Evolutionary conservation across 2,329 filamentous ascomycete species (phyloP).

Genomic region (Hypoxylon sp.): DNA sequence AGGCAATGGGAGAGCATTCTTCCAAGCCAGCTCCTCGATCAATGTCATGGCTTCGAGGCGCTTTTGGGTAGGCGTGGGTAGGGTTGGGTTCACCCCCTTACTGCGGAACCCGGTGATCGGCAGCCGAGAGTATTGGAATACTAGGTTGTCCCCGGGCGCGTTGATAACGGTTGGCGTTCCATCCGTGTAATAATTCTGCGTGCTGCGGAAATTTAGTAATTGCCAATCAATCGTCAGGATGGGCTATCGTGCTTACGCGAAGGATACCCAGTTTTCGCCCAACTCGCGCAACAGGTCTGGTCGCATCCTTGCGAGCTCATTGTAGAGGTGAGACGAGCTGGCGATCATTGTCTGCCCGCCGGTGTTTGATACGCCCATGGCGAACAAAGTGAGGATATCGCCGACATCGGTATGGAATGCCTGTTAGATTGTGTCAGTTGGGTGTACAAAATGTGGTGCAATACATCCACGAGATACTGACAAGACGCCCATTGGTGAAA

Average conservation of each 20-base stretch:
- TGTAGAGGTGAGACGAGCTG: neutral
- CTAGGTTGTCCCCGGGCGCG: too few relatives aligned
- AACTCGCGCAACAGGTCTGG: too few relatives aligned
- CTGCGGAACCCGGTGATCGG: slow-evolving; percentile 25
- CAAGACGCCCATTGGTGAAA: slow-evolving; percentile 20
- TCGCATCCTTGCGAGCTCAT: neutral
- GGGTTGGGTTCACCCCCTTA: slow-evolving; percentile 11
- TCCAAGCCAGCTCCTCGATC: slow-evolving; percentile 12
- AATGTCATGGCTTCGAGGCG: slow-evolving; percentile 19
- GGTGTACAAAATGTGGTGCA: neutral
- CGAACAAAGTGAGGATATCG: slow-evolving; percentile 1
- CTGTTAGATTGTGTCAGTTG: slow-evolving; percentile 1
- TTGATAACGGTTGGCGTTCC: too few relatives aligned
- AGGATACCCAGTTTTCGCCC: too few relatives aligned
- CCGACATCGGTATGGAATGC: slow-evolving; percentile 27
- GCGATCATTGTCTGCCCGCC: neutral
- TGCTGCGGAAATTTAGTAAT: too few relatives aligned
- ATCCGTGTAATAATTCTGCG: too few relatives aligned
- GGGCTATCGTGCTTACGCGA: too few relatives aligned
- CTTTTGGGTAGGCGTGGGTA: slow-evolving; percentile 7
- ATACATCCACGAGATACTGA: neutral
- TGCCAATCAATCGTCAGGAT: too few relatives aligned
- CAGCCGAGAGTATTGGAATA: slow-evolving; percentile 31
- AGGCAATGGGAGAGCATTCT: slow-evolving; percentile 19
- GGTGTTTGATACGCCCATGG: neutral